A percentile compares a stretch with the other conserved stretches of the same genome.
These are phyloP conservation scores for Wallacemonas rigidus DNA, from an alignment of 208 protist genomes.

Conservation along the genomic window DNA sequence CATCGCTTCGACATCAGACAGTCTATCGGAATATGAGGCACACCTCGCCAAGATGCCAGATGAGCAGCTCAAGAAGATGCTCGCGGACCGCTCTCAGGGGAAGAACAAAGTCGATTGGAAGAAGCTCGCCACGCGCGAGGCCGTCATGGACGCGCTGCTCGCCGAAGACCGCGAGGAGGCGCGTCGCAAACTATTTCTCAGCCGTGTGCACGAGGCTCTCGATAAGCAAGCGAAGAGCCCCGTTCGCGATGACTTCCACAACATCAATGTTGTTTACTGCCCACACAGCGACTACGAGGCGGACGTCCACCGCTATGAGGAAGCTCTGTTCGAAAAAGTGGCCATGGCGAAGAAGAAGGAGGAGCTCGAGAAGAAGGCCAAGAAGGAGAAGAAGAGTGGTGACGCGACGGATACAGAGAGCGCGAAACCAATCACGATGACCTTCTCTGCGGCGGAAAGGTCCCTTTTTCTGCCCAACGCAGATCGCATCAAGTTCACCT, in stretches of 20 bases:
- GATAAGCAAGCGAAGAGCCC: slow-evolving; percentile 6
- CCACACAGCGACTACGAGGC: slow-evolving; percentile 2
- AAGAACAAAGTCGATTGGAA: slow-evolving; percentile 9
- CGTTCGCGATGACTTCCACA: slow-evolving; percentile 1
- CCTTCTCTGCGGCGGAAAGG: slow-evolving; percentile 17
- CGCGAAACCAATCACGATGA: slow-evolving; percentile 4
- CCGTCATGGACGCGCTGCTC: slow-evolving; percentile 10
- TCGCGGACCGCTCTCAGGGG: slow-evolving; percentile 2
- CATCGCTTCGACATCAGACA: background rate
- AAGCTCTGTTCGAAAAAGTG: background rate
- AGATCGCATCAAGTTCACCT: slow-evolving; percentile 21
- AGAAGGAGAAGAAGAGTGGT: slow-evolving; percentile 11
- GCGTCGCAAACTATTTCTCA: slow-evolving; percentile 10
- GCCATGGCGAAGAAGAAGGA: background rate
- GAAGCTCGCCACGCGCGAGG: slow-evolving; percentile 6
- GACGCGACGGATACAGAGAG: background rate
- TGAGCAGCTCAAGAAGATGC: slow-evolving; percentile 15
- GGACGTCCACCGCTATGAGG: slow-evolving; percentile 5
- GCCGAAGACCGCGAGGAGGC: slow-evolving; percentile 23
- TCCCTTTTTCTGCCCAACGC: slow-evolving; percentile 13
- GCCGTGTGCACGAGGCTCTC: background rate
- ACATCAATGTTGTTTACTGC: slow-evolving; percentile 3
- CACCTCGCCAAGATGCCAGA: slow-evolving; percentile 8
- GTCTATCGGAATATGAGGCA: background rate
- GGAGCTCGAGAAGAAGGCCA: slow-evolving; percentile 9